Evolutionary conservation across 2,329 filamentous ascomycete genomes (phyloP), one percentile per base, ranked within the genome.

Genomic region (Ophiostoma angusticollis): DNA sequence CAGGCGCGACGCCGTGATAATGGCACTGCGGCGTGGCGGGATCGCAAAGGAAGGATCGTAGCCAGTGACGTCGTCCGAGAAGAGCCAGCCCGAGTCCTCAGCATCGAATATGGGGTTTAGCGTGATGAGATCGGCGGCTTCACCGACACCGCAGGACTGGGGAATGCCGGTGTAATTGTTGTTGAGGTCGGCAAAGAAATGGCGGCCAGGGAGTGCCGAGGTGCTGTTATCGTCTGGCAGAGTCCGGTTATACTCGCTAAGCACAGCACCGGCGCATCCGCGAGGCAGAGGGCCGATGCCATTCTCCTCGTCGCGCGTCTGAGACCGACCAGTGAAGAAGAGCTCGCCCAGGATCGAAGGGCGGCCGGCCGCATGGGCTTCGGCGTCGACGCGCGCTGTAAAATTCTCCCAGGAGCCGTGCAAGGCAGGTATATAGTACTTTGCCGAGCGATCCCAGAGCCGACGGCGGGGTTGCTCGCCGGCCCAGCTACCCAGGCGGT

Each of bases 91-190:
- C 4, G 80, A 84, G 38, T 71, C 63, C 8, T 76, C 68, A 0
- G 78, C 70, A 49, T 86, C 78, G 52, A 86, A 86, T 29, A 86
- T 68, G 0, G 82, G 82, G 54, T 84, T 83, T 49, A 86, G 71
- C 0, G 79, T 82, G 53, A 87, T 84, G 37, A 86, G 67, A 51
- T 86, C 81, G 4, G 80, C 80, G 18, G 77, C 70, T 56, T 85
- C 80, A 44, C 71, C 75, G 5, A 83, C 72, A 41, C 80, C 80
- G 58, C 80, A 84, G 40, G 47, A 72, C 68, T 9, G 43, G 3
- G 45, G 41, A 21, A 48, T 48, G 33, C 44, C 31, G 11, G 46
- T 46, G 36, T 48, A 43, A 34, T 44, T 43, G 42, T 45, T 42
- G 33, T 46, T 43, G 16, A 29, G 39, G 27, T 44, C 42, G 28